These are phyloP conservation scores for Stellera chamaejasme DNA, from an alignment of 345 rosid genomes.

Conservation along the genomic window DNA sequence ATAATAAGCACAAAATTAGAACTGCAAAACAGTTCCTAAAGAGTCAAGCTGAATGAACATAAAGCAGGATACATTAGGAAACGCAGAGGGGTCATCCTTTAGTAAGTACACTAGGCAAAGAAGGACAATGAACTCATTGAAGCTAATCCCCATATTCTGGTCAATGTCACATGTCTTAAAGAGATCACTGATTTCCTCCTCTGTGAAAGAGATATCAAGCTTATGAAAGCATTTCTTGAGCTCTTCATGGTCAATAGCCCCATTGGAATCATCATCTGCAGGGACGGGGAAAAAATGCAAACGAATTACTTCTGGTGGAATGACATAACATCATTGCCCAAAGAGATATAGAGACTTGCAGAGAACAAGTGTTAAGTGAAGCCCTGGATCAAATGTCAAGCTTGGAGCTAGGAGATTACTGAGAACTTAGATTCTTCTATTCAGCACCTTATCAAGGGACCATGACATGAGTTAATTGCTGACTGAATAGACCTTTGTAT, in stretches of 20 bases:
- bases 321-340: too few species aligned
- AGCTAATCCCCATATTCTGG: constrained; percentile 66
- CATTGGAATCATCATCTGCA: constrained; percentile 82
- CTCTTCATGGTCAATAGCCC: constrained; percentile 73
- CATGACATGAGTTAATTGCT: too few species aligned
- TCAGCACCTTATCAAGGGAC: too few species aligned
- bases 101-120: constrained; percentile 90
- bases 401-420: too few species aligned
- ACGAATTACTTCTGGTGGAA: too few species aligned
- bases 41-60: not conserved
- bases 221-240: constrained; percentile 58
- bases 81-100: constrained; percentile 55
- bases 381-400: too few species aligned
- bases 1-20: not conserved
- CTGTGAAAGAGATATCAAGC: constrained; percentile 63
- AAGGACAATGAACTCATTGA: constrained; percentile 88
- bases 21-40: not conserved
- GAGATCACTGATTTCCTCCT: constrained; percentile 76
- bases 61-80: constrained; percentile 43
- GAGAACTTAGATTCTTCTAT: too few species aligned
- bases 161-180: constrained; percentile 79
- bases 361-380: too few species aligned
- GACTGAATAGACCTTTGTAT: too few species aligned
- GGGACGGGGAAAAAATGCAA: not conserved
- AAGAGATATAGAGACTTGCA: too few species aligned